Conservation (phyloP, 2,329 filamentous ascomycete genomes). For the Aspergillus sp. region DNA sequence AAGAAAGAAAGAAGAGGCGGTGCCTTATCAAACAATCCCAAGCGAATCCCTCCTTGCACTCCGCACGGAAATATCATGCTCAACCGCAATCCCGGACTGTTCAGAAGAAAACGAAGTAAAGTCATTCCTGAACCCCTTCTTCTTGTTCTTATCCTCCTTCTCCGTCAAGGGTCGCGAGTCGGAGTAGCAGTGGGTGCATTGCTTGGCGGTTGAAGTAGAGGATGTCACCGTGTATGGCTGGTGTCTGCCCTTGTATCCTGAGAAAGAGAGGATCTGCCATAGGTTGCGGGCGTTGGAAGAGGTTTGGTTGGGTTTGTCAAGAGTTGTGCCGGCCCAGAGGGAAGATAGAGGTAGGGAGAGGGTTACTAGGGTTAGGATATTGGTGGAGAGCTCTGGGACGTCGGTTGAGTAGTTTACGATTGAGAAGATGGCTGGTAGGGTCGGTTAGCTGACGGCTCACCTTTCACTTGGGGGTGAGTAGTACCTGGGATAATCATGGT, state of each 20-base stretch:
- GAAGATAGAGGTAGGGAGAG: conserved; percentile 66
- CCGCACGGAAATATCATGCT: conserved; percentile 30
- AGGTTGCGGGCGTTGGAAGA: conserved; percentile 22
- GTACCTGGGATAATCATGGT: conserved; percentile 65
- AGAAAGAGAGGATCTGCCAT: conserved; percentile 28
- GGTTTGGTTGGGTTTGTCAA: conserved; percentile 21
- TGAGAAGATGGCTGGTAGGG: conserved; percentile 57
- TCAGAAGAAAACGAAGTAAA: conserved; percentile 13
- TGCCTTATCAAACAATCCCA: not conserved
- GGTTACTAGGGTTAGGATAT: conserved; percentile 58
- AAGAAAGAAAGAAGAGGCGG: not conserved
- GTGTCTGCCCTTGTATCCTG: conserved; percentile 13
- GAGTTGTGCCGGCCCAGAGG: conserved; percentile 59
- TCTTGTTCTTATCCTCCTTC: conserved; percentile 9
- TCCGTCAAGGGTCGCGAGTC: conserved; percentile 17
- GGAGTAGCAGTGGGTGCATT: conserved; percentile 29
- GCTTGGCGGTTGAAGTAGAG: conserved; percentile 17
- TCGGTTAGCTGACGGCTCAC: conserved; percentile 18
- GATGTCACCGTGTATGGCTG: conserved; percentile 11
- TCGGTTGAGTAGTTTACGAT: conserved; percentile 54
- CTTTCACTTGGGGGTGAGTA: not conserved
- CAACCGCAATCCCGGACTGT: conserved; percentile 28
- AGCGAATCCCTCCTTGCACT: conserved; percentile 15
- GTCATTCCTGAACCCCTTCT: not conserved
- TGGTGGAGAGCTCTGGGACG: conserved; percentile 55